These are phyloP conservation scores for Endothia cerciana DNA, from an alignment of 2,329 filamentous ascomycete genomes.

Conservation along the genomic window DNA sequence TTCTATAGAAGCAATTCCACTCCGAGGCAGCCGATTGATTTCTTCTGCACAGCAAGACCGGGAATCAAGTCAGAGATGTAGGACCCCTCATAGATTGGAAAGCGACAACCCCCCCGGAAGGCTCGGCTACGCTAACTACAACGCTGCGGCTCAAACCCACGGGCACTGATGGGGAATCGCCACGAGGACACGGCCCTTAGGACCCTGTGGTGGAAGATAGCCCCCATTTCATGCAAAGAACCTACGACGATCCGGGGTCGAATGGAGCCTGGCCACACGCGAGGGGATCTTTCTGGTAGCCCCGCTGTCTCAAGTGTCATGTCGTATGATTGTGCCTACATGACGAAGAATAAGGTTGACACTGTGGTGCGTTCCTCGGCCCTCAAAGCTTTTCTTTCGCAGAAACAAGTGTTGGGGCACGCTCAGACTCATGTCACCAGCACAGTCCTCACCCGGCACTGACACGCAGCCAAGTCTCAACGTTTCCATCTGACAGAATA, in stretches of 20 bases:
- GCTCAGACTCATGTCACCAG: no score
- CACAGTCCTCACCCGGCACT: no score
- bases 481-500: no score
- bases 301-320: not conserved
- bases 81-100: no score
- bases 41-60: not conserved
- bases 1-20: no score
- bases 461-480: no score
- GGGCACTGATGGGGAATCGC: not conserved
- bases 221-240: not conserved
- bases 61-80: not conserved
- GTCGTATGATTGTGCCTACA: not conserved
- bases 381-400: not conserved
- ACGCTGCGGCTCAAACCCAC: no score
- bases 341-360: not conserved
- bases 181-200: not conserved
- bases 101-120: not conserved
- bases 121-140: not conserved
- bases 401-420: no score
- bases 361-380: not conserved
- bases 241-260: slow-evolving; percentile 3
- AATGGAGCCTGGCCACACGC: not conserved
- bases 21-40: no score
- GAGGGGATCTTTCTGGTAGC: not conserved
- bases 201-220: not conserved